Evolutionary conservation across 1,284 basidiomycete species (phyloP).

Genomic region (Phenoliferia sp.): DNA sequence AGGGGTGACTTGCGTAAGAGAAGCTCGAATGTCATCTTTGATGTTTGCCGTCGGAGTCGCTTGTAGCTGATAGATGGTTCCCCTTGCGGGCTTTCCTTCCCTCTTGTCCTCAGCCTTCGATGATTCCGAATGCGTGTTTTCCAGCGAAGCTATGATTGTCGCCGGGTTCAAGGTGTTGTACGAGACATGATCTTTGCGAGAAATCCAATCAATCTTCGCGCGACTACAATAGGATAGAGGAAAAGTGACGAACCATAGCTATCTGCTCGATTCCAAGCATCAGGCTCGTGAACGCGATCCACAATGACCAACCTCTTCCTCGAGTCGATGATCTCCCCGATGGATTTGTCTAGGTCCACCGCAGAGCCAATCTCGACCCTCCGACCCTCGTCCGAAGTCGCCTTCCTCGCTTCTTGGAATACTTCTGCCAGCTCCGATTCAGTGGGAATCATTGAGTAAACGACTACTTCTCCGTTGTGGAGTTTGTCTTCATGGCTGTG

Average conservation of each 20-base stretch:
- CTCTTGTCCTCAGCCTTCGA: not conserved
- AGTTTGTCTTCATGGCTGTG: slow-evolving; percentile 4
- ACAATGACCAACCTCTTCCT: slow-evolving; percentile 13
- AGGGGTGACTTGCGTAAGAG: slow-evolving; percentile 6
- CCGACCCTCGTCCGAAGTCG: not conserved
- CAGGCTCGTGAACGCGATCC: slow-evolving; percentile 15
- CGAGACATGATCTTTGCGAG: slow-evolving; percentile 2
- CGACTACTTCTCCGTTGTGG: slow-evolving; percentile 8
- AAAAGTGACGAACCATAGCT: slow-evolving; percentile 6
- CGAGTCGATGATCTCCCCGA: slow-evolving; percentile 11
- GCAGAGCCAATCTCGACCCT: slow-evolving; percentile 1
- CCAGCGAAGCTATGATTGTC: slow-evolving; percentile 12
- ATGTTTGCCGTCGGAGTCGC: slow-evolving; percentile 21
- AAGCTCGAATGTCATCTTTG: slow-evolving; percentile 7
- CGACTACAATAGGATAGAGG: not conserved
- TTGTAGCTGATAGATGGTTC: slow-evolving; percentile 20
- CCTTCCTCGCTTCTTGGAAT: slow-evolving; percentile 1
- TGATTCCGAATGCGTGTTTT: slow-evolving; percentile 2
- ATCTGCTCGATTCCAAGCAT: slow-evolving; percentile 11
- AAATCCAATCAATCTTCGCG: not conserved
- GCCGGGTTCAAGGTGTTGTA: slow-evolving; percentile 22
- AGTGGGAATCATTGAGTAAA: slow-evolving; percentile 15
- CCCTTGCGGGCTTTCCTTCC: slow-evolving; percentile 7
- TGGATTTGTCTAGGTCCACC: slow-evolving; percentile 9
- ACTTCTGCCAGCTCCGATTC: slow-evolving; percentile 6